These are phyloP conservation scores for Asclepias syriaca DNA, from an alignment of 257 asterid species.

Conservation along the genomic window DNA sequence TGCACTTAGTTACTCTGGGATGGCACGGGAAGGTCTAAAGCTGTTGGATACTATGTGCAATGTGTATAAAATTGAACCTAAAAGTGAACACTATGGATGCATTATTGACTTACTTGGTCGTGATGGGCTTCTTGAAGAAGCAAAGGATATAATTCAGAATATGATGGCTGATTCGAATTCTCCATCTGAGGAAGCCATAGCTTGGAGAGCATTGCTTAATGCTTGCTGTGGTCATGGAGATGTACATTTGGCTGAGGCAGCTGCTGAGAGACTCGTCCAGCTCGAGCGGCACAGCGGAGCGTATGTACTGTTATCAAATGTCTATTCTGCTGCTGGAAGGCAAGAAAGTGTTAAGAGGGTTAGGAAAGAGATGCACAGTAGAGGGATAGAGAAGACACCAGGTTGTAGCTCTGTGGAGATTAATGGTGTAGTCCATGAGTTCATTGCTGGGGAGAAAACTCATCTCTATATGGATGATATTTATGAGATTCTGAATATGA, in stretches of 20 bases:
- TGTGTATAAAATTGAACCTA: constrained; percentile 46
- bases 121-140: constrained; percentile 51
- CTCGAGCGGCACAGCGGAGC: constrained; percentile 67
- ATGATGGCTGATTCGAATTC: constrained; percentile 40
- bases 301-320: constrained; percentile 55
- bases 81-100: constrained; percentile 65
- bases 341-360: constrained; percentile 35
- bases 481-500: constrained; percentile 26
- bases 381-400: constrained; percentile 58
- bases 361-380: constrained; percentile 49
- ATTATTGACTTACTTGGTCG: constrained; percentile 52
- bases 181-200: constrained; percentile 43
- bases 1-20: constrained; percentile 61
- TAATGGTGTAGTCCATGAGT: constrained; percentile 51
- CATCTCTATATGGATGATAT: constrained; percentile 32
- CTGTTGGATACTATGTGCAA: constrained; percentile 40
- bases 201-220: constrained; percentile 66
- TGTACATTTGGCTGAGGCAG: constrained; percentile 48
- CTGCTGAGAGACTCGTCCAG: constrained; percentile 45
- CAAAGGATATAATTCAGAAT: constrained; percentile 33
- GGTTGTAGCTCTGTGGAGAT: constrained; percentile 78
- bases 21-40: constrained; percentile 51
- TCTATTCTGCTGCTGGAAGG: constrained; percentile 52
- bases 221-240: constrained; percentile 46
- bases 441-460: constrained; percentile 54